Conservation (phyloP, 2,329 filamentous ascomycete species). For the Saccharata proteae region DNA sequence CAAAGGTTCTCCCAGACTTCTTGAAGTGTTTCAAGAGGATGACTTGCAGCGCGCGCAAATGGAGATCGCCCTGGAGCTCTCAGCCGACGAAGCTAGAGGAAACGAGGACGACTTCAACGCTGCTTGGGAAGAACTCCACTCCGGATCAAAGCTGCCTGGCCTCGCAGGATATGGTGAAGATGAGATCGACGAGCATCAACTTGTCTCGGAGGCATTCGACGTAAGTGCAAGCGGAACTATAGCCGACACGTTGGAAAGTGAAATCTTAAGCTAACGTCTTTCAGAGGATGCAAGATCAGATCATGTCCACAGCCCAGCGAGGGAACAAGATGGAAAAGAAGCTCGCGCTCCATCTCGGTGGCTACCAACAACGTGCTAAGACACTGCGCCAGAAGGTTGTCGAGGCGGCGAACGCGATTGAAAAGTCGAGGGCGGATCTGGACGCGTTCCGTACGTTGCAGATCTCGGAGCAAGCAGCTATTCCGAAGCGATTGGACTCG, state of each 20-base stretch:
- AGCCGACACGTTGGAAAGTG: background rate
- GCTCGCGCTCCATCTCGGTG: constrained; percentile 72
- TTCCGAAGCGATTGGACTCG: constrained; percentile 58
- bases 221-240: constrained; percentile 33
- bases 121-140: constrained; percentile 40
- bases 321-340: constrained; percentile 91
- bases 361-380: constrained; percentile 79
- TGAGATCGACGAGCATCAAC: constrained; percentile 54
- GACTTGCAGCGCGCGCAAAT: constrained; percentile 63
- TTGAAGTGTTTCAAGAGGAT: constrained; percentile 58
- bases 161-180: constrained; percentile 70
- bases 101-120: constrained; percentile 38
- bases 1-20: constrained; percentile 44
- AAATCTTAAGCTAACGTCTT: no score
- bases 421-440: constrained; percentile 59
- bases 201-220: constrained; percentile 62
- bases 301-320: constrained; percentile 62
- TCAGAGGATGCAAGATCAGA: constrained; percentile 58
- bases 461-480: constrained; percentile 65
- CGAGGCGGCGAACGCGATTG: constrained; percentile 62
- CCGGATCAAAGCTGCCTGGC: constrained; percentile 51
- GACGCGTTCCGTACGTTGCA: constrained; percentile 64
- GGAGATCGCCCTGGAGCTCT: constrained; percentile 59
- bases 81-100: constrained; percentile 38
- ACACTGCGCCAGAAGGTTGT: constrained; percentile 66